Percentiles rank a stretch among this genome's conserved stretches.
phyloP scores from a whole-genome alignment of 768 basidiomycete genomes.

The Pleurotus citrinopileatus region DNA sequence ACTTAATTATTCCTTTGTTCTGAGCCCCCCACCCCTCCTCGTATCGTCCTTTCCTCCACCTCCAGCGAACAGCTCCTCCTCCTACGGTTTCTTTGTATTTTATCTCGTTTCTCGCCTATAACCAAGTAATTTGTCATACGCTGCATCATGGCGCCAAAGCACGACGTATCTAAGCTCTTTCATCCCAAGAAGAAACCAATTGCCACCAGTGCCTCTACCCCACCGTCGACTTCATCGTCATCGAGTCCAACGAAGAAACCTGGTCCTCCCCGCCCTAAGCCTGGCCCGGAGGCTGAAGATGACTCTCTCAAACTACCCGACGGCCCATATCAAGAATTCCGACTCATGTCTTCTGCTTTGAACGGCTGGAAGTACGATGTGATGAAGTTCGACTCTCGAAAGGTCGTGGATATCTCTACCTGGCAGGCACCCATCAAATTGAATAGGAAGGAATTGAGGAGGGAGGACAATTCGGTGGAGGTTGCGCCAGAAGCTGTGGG shows the following conservation, averaged over 20 bases:
- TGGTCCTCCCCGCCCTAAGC: constrained; percentile 34
- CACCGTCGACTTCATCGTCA: constrained; percentile 25
- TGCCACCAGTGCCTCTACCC: constrained; percentile 26
- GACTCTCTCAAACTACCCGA: constrained; percentile 58
- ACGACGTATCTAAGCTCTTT: constrained; percentile 49
- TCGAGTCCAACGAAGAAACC: constrained; percentile 28
- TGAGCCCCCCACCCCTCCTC: neutral
- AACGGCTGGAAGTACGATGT: constrained; percentile 92
- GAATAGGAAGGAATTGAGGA: constrained; percentile 79
- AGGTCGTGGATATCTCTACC: constrained; percentile 61
- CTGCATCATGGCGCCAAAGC: constrained; percentile 40
- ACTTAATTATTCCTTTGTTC: neutral
- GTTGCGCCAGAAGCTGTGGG: constrained; percentile 50
- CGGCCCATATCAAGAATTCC: constrained; percentile 71
- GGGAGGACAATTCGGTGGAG: constrained; percentile 36
- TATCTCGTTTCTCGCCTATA: constrained; percentile 7
- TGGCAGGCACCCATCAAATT: constrained; percentile 81
- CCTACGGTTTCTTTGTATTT: constrained; percentile 13
- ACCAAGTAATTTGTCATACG: no score
- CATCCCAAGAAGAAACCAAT: constrained; percentile 64
- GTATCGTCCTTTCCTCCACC: neutral
- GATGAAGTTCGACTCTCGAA: constrained; percentile 85
- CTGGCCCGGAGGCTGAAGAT: constrained; percentile 45
- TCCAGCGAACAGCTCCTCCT: neutral
- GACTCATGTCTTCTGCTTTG: constrained; percentile 73